Base-by-base conservation (phyloP, 2,329 filamentous ascomycete species). In the Curvularia verruculosa region DNA sequence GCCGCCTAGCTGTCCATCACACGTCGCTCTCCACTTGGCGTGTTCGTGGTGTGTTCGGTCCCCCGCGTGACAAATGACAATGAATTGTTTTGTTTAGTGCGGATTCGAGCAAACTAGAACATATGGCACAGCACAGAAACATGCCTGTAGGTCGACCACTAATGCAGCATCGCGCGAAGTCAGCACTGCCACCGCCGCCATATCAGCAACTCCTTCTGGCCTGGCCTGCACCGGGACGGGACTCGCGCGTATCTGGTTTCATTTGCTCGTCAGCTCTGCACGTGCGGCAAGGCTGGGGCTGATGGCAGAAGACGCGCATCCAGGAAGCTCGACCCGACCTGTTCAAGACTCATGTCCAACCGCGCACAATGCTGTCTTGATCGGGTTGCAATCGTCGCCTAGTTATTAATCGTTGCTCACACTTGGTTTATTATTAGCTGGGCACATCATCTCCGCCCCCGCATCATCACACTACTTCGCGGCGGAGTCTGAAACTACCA, bases 371-470 rank as follows among this genome's bases (percentile, higher is more conserved):
- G 65, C 63, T 56, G 56, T 59, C 55, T 58, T 31, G 50, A 46
- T 45, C 64, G 56, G 56, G 53, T 64, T n/a, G 60, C 57, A 49
- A 28, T 59, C 60, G 63, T 58, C 52, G 45, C 47, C 44, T 54
- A 44, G 59, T 52, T 56, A 57, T 52, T 56, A 58, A 51, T 58
- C 59, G 63, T 63, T 67, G 65, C 60, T 66, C 66, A 66, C 63
- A 56, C 54, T 53, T 61, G 68, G 61, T 53, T 56, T 71, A 72
- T 74, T 74, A 68, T 73, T 74, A 74, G 73, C 66, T 71, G 70
- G 67, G 58, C 54, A 52, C 50, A 52, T 53, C 56, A 56, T 56
- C 18, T 52, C 61, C 49, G 61, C 65, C 65, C 65, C 61, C 63
- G 59, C 60, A 59, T 65, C 65, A 56, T 56, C 58, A 53, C 49